Conservation (phyloP, 1,139 yeast genomes). For the Eremothecium gossypii region DNA sequence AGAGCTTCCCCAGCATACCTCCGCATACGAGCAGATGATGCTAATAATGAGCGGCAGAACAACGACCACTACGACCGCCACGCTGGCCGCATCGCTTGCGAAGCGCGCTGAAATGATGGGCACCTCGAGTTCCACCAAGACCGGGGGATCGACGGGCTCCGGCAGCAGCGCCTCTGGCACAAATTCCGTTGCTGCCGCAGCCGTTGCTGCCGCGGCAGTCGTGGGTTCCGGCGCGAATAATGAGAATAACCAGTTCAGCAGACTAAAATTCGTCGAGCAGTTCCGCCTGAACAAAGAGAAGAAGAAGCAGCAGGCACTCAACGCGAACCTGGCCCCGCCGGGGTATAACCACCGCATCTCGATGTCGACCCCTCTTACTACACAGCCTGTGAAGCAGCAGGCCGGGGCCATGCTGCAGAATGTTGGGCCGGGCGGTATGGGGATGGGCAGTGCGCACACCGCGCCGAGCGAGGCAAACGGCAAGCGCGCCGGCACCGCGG, state of each 20-base stretch:
- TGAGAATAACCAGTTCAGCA: constrained; percentile 39
- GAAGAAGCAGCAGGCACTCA: constrained; percentile 32
- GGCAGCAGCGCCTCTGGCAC: constrained; percentile 8
- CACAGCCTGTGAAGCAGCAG: constrained; percentile 29
- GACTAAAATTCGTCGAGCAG: constrained; percentile 42
- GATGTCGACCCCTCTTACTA: constrained; percentile 26
- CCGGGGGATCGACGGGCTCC: constrained; percentile 8
- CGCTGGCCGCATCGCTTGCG: constrained; percentile 29
- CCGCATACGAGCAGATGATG: constrained; percentile 91
- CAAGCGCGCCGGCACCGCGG: constrained; percentile 4
- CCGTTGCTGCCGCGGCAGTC: constrained; percentile 30
- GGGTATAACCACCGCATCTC: constrained; percentile 27
- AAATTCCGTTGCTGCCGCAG: constrained; percentile 24
- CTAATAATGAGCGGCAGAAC: constrained; percentile 34
- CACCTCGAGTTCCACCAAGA: constrained; percentile 21
- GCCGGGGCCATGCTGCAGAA: constrained; percentile 13
- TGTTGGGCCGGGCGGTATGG: constrained; percentile 5
- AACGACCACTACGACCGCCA: constrained; percentile 28
- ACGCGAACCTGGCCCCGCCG: constrained; percentile 16
- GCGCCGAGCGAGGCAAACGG: constrained; percentile 10
- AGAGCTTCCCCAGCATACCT: constrained; percentile 62
- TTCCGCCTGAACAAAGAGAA: constrained; percentile 37
- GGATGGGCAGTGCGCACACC: constrained; percentile 18
- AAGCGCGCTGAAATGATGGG: constrained; percentile 26
- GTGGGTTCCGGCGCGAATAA: constrained; percentile 23